Evolutionary conservation across 2,329 filamentous ascomycete species (phyloP).

Genomic region (Colletotrichum somersetense): DNA sequence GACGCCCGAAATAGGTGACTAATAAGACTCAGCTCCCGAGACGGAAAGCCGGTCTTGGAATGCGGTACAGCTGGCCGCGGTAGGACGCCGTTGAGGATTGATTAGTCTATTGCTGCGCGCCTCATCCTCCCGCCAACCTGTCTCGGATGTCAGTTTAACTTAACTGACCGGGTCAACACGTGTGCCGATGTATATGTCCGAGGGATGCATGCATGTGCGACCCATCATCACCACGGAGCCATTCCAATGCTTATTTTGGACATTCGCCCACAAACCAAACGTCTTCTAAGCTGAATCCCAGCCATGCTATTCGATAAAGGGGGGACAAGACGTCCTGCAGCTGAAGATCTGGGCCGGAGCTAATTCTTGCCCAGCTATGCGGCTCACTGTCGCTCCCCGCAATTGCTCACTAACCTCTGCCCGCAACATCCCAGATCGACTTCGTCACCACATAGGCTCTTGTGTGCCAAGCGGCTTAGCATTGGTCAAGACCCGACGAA

Average conservation of each 20-base stretch:
- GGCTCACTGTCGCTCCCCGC: constrained; percentile 1
- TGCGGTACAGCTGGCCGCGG: not conserved
- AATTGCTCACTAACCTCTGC: constrained; percentile 4
- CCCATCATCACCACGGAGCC: not conserved
- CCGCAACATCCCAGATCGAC: constrained; percentile 1
- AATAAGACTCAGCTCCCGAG: not conserved
- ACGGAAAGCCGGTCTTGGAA: not conserved
- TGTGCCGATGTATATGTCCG: not conserved
- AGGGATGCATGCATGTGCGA: not conserved
- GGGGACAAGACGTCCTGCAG: not conserved
- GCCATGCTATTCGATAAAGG: not conserved
- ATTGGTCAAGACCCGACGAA: constrained; percentile 3
- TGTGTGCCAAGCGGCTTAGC: constrained; percentile 1
- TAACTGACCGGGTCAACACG: not conserved
- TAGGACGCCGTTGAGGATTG: not conserved
- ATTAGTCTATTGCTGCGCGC: not conserved
- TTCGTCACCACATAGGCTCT: constrained; percentile 11
- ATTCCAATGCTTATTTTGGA: not conserved
- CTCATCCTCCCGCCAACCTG: not conserved
- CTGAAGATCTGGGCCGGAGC: not conserved
- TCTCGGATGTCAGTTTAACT: not conserved
- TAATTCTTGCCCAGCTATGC: not conserved
- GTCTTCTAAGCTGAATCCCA: not conserved
- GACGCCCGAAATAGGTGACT: not conserved
- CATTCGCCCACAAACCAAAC: not conserved